Evolutionary conservation across 2,329 filamentous ascomycete genomes (phyloP).

Genomic region (Calonectria leucothoes): DNA sequence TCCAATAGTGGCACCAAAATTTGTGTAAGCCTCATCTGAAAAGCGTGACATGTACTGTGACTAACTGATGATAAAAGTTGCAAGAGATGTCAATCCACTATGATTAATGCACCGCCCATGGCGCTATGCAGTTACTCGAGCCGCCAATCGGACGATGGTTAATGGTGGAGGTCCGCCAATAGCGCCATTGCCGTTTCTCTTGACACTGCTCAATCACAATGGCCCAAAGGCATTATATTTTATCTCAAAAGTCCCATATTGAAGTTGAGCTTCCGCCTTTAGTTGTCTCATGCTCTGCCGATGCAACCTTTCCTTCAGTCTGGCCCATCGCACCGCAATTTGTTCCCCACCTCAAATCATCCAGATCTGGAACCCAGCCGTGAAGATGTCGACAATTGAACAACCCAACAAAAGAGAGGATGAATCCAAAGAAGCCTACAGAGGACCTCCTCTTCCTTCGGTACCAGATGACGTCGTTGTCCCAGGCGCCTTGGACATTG

Average conservation of each 20-base stretch:
- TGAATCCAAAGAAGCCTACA: conserved; percentile 30
- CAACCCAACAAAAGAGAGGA: background rate
- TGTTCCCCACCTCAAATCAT: background rate
- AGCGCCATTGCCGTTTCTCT: background rate
- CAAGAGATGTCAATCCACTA: too few species aligned
- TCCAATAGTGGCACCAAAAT: too few species aligned
- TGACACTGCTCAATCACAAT: too few species aligned
- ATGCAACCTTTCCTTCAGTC: too few species aligned
- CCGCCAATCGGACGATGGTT: background rate
- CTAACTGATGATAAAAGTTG: too few species aligned
- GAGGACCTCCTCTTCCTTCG: conserved; percentile 33
- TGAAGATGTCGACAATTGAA: background rate
- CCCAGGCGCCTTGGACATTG: conserved; percentile 39
- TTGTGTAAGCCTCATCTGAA: too few species aligned
- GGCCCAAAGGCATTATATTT: too few species aligned
- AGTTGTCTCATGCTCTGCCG: too few species aligned
- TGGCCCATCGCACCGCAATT: too few species aligned
- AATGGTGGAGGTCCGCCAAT: background rate
- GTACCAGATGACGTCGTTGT: conserved; percentile 39
- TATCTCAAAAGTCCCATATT: background rate
- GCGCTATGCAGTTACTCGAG: background rate
- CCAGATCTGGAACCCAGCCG: background rate
- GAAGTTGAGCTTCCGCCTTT: background rate
- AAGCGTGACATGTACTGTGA: too few species aligned
- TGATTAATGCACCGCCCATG: background rate